A percentile compares a stretch with the other conserved stretches of the same genome.
Evolutionary conservation across 371 early-diverging fungal genomes (phyloP).

Genomic region (Rhizopus arrhizus): DNA sequence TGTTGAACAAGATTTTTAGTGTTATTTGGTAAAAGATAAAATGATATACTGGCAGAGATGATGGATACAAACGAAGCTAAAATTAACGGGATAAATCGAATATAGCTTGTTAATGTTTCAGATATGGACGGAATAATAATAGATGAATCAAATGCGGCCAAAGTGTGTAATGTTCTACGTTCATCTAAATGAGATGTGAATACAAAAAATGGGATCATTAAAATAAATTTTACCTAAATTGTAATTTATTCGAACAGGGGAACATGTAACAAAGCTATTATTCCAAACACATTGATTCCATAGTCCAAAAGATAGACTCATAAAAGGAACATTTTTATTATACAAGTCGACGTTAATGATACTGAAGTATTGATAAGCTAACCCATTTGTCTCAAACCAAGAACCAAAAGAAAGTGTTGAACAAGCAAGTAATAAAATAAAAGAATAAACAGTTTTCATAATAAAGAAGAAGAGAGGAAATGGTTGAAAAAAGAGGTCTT

Average conservation of each 20-base stretch:
- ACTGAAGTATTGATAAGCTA: neutral
- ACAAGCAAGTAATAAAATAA: slow-evolving; percentile 7
- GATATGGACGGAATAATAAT: neutral
- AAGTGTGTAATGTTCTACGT: neutral
- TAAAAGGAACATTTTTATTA: neutral
- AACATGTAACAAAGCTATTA: slow-evolving; percentile 5
- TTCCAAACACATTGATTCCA: slow-evolving; percentile 20
- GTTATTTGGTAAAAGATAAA: slow-evolving; percentile 16
- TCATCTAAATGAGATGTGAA: neutral
- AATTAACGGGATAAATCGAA: slow-evolving; percentile 18
- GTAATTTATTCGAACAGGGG: slow-evolving; percentile 15
- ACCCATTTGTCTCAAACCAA: slow-evolving; percentile 5
- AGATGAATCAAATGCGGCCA: neutral
- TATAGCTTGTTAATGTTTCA: neutral
- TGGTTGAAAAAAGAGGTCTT: neutral
- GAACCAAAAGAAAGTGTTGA: neutral
- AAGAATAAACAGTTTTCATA: slow-evolving; percentile 1
- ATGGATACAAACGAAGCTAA: slow-evolving; percentile 16
- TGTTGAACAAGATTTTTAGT: slow-evolving; percentile 15
- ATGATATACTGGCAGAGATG: slow-evolving; percentile 1
- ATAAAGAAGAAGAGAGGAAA: slow-evolving; percentile 4
- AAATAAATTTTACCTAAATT: slow-evolving; percentile 12
- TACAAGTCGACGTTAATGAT: neutral
- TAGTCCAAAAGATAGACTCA: slow-evolving; percentile 13
- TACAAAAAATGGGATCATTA: neutral